Base-by-base conservation (phyloP, 2,329 filamentous ascomycete species). In the Geosmithia putterillii region DNA sequence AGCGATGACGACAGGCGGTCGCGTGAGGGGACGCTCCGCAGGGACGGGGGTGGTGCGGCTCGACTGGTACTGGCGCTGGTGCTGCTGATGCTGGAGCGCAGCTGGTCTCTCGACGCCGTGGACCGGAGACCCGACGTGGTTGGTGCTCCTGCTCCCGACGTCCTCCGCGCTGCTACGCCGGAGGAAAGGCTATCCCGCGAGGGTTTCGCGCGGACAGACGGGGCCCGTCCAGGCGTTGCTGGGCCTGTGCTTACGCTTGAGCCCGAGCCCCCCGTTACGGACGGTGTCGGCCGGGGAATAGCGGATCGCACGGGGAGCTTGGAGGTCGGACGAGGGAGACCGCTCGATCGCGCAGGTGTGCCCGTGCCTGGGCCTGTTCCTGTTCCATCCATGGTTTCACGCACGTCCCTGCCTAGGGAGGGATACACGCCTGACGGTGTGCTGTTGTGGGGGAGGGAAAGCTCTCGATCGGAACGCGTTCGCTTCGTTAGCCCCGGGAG, bases 61-160 rank as follows among this genome's bases (percentile, higher is more conserved):
- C 28, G 28, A 12, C 28, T 18, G 36, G 36, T 38, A 7, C 18
- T 7, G 35, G 35, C 15, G 18, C 18, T n/a, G 15, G 23, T 10
- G 10, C 7, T n/a, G 15, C 37, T 46, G 15, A 47, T 46, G 43
- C 47, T 51, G 38, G 49, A 50, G 5, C 55, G 57, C 32, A 68
- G 54, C 46, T 59, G 64, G 46, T 62, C 61, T 43, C 63, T 59
- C 3, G 69, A 67, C 38, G 62, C 42, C 15, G 63, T 53, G 23
- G 61, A 47, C 23, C 67, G 63, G 14, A 70, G 56, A 43, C 64
- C 64, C 15, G 66, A 63, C 4, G 36, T 38, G 20, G 36, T 18
- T 32, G 35, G 15, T n/a, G 35, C 7, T 37, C 17, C 9, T 14
- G 36, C 17, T n/a, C 4, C 17, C 17, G 17, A 9, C n/a, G 28